These are phyloP conservation scores for Cladophialophora chaetospira DNA, from an alignment of 2,329 filamentous ascomycete genomes.

Conservation along the genomic window DNA sequence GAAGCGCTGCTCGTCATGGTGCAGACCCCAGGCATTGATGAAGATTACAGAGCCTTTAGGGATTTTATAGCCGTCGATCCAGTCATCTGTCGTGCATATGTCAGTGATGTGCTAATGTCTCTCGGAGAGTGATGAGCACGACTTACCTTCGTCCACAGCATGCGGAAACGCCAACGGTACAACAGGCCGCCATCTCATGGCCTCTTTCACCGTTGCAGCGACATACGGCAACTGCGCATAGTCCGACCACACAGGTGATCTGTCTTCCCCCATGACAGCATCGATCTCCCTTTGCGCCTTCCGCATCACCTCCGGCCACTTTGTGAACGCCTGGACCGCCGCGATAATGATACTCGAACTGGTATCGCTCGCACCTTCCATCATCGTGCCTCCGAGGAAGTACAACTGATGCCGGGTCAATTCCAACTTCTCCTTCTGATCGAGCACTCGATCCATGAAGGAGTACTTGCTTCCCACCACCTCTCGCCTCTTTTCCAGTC, in stretches of 20 bases:
- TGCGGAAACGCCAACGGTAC: constrained; percentile 53
- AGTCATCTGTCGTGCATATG: constrained; percentile 39
- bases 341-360: constrained; percentile 44
- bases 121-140: background rate
- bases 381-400: constrained; percentile 36
- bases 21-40: constrained; percentile 42
- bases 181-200: constrained; percentile 44
- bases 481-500: constrained; percentile 40
- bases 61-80: constrained; percentile 48
- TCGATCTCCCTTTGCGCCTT: constrained; percentile 51
- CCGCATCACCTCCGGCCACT: constrained; percentile 49
- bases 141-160: constrained; percentile 36
- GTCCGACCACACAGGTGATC: constrained; percentile 39
- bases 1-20: constrained; percentile 39
- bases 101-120: constrained; percentile 33
- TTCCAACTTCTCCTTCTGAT: constrained; percentile 38
- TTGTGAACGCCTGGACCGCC: constrained; percentile 48
- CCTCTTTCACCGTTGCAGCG: constrained; percentile 38
- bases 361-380: constrained; percentile 46
- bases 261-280: constrained; percentile 39
- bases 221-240: constrained; percentile 38
- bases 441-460: constrained; percentile 47
- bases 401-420: constrained; percentile 46
- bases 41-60: constrained; percentile 50
- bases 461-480: constrained; percentile 32